A percentile compares a stretch with the other conserved stretches of the same genome.
These are phyloP conservation scores for Lizonia empirigonia DNA, from an alignment of 2,329 filamentous ascomycete species.

Conservation along the genomic window DNA sequence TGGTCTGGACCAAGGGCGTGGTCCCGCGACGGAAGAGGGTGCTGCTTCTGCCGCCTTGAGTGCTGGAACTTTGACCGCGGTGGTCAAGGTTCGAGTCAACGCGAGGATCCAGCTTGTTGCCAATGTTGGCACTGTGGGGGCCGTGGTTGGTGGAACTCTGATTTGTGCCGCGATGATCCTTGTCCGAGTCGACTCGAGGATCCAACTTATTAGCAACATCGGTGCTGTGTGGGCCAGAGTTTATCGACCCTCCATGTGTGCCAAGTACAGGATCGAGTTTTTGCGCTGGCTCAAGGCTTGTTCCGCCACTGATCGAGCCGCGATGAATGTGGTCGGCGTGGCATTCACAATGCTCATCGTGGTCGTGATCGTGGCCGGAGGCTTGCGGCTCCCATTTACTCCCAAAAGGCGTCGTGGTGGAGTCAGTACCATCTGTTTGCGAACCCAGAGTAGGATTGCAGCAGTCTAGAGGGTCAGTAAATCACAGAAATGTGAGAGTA, in stretches of 20 bases:
- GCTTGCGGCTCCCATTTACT: neutral
- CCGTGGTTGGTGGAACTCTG: constrained; percentile 1
- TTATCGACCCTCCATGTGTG: constrained; percentile 11
- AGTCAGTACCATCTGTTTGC: constrained; percentile 17
- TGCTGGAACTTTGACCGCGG: neutral
- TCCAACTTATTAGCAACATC: constrained; percentile 23
- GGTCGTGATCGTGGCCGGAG: neutral
- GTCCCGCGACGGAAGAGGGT: constrained; percentile 4
- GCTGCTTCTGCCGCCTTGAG: neutral
- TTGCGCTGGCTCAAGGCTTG: constrained; percentile 17
- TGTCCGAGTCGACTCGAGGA: constrained; percentile 1
- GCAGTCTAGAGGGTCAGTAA: constrained; percentile 15
- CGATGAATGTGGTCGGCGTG: constrained; percentile 20
- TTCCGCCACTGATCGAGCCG: constrained; percentile 19
- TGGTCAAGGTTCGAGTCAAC: neutral
- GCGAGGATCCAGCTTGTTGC: constrained; percentile 1
- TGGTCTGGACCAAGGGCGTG: constrained; percentile 1
- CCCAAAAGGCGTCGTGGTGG: neutral
- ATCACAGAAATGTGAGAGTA: neutral
- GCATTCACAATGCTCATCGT: constrained; percentile 5
- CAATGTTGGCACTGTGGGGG: constrained; percentile 11
- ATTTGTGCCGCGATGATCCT: constrained; percentile 5
- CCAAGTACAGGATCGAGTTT: constrained; percentile 23
- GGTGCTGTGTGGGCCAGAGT: constrained; percentile 11
- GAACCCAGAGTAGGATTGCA: neutral